phyloP scores from a whole-genome alignment of 2,329 filamentous ascomycete genomes.

The Raffaelea albimanens region DNA sequence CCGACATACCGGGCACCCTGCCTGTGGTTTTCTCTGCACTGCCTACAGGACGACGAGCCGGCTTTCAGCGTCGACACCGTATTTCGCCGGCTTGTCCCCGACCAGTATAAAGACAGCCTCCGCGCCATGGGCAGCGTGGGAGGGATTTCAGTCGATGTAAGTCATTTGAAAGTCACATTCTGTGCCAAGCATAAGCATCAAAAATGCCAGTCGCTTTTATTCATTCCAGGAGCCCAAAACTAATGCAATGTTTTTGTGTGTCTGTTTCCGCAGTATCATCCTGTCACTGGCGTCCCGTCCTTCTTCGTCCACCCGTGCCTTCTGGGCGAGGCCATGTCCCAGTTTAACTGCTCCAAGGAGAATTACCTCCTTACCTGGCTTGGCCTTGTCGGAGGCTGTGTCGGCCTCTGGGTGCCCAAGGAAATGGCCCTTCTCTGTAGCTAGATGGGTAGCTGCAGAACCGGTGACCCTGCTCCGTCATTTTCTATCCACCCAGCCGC shows the following conservation, averaged over 20 bases:
- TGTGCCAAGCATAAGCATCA: too few species aligned
- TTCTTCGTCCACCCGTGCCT: constrained; percentile 94
- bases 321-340: constrained; percentile 69
- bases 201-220: constrained; percentile 2
- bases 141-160: constrained; percentile 67
- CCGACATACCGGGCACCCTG: constrained; percentile 67
- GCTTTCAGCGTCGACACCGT: constrained; percentile 58
- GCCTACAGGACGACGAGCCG: constrained; percentile 43
- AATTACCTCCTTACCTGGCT: constrained; percentile 84
- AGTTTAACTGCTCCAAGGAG: constrained; percentile 50
- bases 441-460: too few species aligned
- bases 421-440: constrained; percentile 43
- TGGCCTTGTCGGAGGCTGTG: constrained; percentile 71
- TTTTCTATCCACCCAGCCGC: too few species aligned
- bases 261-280: constrained; percentile 60
- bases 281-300: constrained; percentile 63
- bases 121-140: constrained; percentile 55
- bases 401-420: constrained; percentile 69
- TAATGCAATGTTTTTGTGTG: constrained; percentile 18
- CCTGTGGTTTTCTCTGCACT: constrained; percentile 63
- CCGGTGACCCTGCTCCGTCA: too few species aligned
- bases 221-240: not conserved
- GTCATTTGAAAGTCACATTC: constrained; percentile 24
- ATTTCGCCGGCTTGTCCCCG: constrained; percentile 61
- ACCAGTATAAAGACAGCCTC: constrained; percentile 52